Percentiles rank a stretch among this genome's conserved stretches.
phyloP scores from a whole-genome alignment of 1,284 basidiomycete species.

The Vanrija pseudolonga region DNA sequence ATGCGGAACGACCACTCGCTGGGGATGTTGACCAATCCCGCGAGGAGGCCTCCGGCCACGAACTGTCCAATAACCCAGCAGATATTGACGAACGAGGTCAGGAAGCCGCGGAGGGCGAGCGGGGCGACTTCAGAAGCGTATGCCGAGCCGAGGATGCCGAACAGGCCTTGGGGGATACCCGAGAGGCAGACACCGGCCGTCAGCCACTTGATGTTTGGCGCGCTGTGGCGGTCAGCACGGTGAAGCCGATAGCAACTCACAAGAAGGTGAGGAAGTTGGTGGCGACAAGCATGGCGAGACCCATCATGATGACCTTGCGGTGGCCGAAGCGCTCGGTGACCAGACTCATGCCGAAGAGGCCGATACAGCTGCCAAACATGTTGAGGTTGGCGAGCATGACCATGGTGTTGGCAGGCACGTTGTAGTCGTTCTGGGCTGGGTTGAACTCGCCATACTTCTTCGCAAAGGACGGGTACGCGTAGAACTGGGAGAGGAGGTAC shows the following conservation, averaged over 20 bases:
- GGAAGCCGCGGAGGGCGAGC: background rate
- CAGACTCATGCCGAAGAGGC: background rate
- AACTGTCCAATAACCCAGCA: conserved; percentile 51
- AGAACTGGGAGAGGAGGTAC: conserved; percentile 41
- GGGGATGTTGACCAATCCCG: conserved; percentile 3
- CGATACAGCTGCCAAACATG: background rate
- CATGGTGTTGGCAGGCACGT: background rate
- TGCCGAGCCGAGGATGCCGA: background rate
- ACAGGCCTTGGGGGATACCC: background rate
- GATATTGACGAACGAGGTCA: conserved; percentile 45
- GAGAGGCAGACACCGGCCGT: background rate
- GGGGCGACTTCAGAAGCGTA: background rate
- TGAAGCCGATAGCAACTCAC: background rate
- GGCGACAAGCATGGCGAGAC: background rate
- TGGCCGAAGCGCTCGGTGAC: background rate
- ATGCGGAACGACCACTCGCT: conserved; percentile 25
- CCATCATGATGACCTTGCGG: background rate
- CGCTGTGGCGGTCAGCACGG: too few species aligned
- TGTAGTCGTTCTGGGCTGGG: background rate
- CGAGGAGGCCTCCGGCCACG: conserved; percentile 4
- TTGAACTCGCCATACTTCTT: conserved; percentile 33
- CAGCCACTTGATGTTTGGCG: background rate
- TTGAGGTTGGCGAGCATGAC: background rate
- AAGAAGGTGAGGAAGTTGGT: conserved; percentile 45
- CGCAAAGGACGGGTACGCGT: conserved; percentile 40